Base-by-base conservation (phyloP, 306 rosid genomes). In the Begonia loranthoides region DNA sequence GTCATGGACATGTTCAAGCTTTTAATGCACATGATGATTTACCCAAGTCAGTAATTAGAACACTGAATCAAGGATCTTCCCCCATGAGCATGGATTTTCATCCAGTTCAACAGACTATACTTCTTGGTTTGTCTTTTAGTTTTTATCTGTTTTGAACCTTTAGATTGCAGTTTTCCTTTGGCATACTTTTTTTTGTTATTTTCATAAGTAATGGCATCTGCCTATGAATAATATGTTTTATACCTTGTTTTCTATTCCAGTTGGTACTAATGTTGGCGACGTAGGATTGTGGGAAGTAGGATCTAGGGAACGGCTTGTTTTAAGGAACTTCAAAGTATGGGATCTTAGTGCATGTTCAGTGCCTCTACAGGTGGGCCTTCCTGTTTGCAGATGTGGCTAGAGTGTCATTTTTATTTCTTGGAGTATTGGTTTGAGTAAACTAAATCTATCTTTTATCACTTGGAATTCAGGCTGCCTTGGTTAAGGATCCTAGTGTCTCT, bases 61-160 rank as follows among this genome's bases (percentile, higher is more conserved):
- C 77, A 55, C 74, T 90, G 60, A 82, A 82, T 57, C 99, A 86
- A 77, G 99, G 99, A 54, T 90, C 99, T 52, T 69, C 88, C 54
- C 99, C 99, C 34, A 82, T 82, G 99, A 90, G 95, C 94, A 82
- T 90, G 99, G 99, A 90, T 68, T 90, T 90, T 51, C 99, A 90
- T 80, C 99, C 99, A 46, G 60, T 61, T 57, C 94, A 90, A 66
- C 99, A 80, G 67, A 74, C 95, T 41, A 58, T 90, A 51, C 99
- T 90, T 70, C 95, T 90, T 68, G 99, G 99, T 90, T 76, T 58
- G 15, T 41, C 45, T 49, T 46, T 33, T 41, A 16, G 24, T 50
- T 50, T 28, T 28, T 19, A 19, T 28, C 36, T 28, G 36, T 3
- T 28, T 28, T 44, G 40, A 47, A 34, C 48, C 21, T 33, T 49